Conservation (phyloP, 371 early-diverging fungal species). For the Mucor plumbeus region DNA sequence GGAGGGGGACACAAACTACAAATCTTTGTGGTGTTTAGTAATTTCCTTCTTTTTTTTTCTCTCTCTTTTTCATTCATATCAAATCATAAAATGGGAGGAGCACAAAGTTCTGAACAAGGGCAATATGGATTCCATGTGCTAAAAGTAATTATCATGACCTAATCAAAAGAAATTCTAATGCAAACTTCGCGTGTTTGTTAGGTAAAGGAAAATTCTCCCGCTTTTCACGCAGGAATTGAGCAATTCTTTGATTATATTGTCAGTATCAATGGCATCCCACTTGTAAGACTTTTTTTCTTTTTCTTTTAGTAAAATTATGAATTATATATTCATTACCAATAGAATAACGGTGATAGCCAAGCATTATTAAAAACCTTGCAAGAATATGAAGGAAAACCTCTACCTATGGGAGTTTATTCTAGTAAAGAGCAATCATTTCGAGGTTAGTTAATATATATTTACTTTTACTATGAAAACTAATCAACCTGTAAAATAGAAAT, state of each 20-base stretch:
- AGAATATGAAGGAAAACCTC: conserved; percentile 57
- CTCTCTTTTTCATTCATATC: neutral
- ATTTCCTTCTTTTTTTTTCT: neutral
- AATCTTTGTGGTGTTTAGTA: neutral
- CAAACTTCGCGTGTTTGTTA: conserved; percentile 5
- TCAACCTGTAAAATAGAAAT: conserved; percentile 44
- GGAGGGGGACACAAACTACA: neutral
- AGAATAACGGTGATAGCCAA: conserved; percentile 59
- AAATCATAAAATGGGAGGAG: conserved; percentile 37
- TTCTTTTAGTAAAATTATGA: too few relatives aligned
- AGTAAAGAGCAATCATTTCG: conserved; percentile 69
- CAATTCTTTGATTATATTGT: conserved; percentile 83
- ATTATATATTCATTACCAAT: neutral
- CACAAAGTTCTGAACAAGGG: conserved; percentile 54
- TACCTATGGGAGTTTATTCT: conserved; percentile 70
- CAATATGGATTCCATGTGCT: conserved; percentile 56
- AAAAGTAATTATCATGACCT: conserved; percentile 30
- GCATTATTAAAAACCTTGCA: conserved; percentile 53
- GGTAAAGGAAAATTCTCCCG: conserved; percentile 58
- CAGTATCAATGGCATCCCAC: conserved; percentile 63
- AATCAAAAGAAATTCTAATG: neutral
- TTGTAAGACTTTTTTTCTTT: too few relatives aligned
- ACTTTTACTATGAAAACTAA: too few relatives aligned
- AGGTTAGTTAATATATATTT: conserved; percentile 37
- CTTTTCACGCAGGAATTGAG: conserved; percentile 70